Evolutionary conservation across 2,329 filamentous ascomycete genomes (phyloP).

Genomic region (Pyricularia sp.): DNA sequence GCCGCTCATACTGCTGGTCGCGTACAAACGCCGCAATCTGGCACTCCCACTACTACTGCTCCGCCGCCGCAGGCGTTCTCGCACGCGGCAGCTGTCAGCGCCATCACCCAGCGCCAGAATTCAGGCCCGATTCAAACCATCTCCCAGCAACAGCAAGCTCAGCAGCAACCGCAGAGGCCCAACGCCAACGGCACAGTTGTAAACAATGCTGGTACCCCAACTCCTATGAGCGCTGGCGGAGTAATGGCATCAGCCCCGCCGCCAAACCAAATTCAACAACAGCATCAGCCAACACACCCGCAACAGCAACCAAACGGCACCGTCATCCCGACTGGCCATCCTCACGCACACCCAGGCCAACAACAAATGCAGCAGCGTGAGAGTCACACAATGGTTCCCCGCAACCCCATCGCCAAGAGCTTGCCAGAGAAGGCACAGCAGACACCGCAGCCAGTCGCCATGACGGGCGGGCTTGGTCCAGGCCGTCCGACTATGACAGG

Average conservation of each 20-base stretch:
- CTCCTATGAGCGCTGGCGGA: slow-evolving; percentile 10
- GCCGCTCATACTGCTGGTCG: slow-evolving; percentile 32
- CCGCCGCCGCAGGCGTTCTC: slow-evolving; percentile 33
- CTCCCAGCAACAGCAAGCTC: background rate
- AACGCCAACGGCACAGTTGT: slow-evolving; percentile 9
- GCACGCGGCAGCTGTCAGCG: slow-evolving; percentile 21
- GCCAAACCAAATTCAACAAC: slow-evolving; percentile 7
- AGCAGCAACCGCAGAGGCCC: slow-evolving; percentile 13
- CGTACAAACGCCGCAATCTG: slow-evolving; percentile 39
- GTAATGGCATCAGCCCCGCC: slow-evolving; percentile 15
- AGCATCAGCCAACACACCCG: slow-evolving; percentile 3
- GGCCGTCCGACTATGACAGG: slow-evolving; percentile 76
- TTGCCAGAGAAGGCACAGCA: slow-evolving; percentile 59
- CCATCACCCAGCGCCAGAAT: slow-evolving; percentile 15
- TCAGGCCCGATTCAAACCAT: background rate
- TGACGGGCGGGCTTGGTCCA: slow-evolving; percentile 51
- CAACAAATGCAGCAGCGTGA: slow-evolving; percentile 26
- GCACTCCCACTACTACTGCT: slow-evolving; percentile 20
- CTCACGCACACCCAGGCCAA: slow-evolving; percentile 12
- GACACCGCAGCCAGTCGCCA: slow-evolving; percentile 63
- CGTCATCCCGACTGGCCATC: slow-evolving; percentile 17
- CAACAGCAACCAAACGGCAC: slow-evolving; percentile 15
- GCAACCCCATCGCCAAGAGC: slow-evolving; percentile 76
- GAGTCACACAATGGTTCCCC: slow-evolving; percentile 23
- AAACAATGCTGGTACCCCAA: slow-evolving; percentile 15